A percentile compares a stretch with the other conserved stretches of the same genome.
Conservation (phyloP, 2,329 filamentous ascomycete species). For the Xylaria sp. region DNA sequence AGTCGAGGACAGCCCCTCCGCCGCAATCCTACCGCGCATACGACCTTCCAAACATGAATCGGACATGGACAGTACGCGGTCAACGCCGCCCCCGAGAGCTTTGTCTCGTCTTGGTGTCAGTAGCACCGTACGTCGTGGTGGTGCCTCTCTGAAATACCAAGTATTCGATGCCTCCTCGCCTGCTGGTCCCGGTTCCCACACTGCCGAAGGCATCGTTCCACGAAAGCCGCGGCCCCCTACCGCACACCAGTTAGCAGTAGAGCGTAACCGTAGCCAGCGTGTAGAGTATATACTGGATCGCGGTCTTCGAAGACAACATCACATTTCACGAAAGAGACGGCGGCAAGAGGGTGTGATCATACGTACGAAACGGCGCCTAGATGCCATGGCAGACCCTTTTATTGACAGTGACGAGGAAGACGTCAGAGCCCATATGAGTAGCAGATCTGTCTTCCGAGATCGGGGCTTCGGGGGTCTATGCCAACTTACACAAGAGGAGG, state of each 20-base stretch:
- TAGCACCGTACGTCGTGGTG: slow-evolving; percentile 56
- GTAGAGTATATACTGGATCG: slow-evolving; percentile 85
- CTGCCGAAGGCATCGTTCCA: slow-evolving; percentile 64
- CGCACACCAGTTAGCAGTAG: slow-evolving; percentile 83
- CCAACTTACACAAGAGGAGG: slow-evolving; percentile 69
- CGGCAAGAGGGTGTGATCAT: slow-evolving; percentile 74
- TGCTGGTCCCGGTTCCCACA: slow-evolving; percentile 61
- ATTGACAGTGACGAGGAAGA: slow-evolving; percentile 73
- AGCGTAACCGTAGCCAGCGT: slow-evolving; percentile 79
- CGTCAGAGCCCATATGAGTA: slow-evolving; percentile 47
- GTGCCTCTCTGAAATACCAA: slow-evolving; percentile 67
- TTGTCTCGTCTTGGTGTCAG: slow-evolving; percentile 52
- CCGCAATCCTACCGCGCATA: slow-evolving; percentile 70
- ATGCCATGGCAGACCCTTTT: slow-evolving; percentile 65
- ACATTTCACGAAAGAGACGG: slow-evolving; percentile 69
- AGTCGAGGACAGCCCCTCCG: slow-evolving; percentile 64
- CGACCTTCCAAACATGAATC: slow-evolving; percentile 71
- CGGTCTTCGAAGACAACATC: slow-evolving; percentile 75
- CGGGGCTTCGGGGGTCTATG: slow-evolving; percentile 72
- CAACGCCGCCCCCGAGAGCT: slow-evolving; percentile 61
- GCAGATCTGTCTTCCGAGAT: slow-evolving; percentile 61
- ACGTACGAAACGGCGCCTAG: slow-evolving; percentile 72
- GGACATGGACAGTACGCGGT: slow-evolving; percentile 64
- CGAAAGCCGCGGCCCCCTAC: slow-evolving; percentile 79
- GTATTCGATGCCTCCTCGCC: slow-evolving; percentile 71